Evolutionary conservation across 2,329 filamentous ascomycete species (phyloP), one percentile per base, ranked within the genome.

Genomic region (Colletotrichum lindemuthianum): DNA sequence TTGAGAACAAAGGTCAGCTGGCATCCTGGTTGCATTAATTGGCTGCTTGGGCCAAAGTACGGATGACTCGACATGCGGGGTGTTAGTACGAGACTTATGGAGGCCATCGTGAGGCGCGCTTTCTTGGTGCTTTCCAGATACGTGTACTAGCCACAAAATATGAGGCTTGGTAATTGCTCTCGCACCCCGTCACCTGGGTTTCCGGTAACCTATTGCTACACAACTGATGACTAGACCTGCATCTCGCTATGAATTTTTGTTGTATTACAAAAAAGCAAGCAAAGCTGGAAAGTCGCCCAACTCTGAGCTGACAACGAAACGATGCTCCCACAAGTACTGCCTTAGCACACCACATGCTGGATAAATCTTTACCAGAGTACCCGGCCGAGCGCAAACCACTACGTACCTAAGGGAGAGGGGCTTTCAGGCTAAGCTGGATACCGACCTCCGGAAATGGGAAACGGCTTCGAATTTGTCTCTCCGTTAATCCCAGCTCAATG

Each of bases 361-460:
- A 13, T 64, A 66, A 66, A 64, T 32, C 13, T 44, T 66, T 40
- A 64, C 3, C 63, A 65, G 63, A 63, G 63, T 61, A 61, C 16
- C 50, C 4, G 36, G 15, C 32, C 43, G 33, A 48, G 41, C 49
- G 39, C 39, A 40, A 41, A 37, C 34, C n/a, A n/a, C n/a, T n/a
- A n/a, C n/a, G n/a, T n/a, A n/a, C n/a, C n/a, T 34, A 48, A 59
- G 60, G 48, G 60, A 52, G 56, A 60, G 60, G 60, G 60, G 60
- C 45, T 24, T 24, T 24, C 24, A 24, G 24, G 24, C 24, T 24
- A 24, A 24, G 24, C 24, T 24, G 24, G 24, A 24, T 24, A 16
- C 39, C 57, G 12, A 55, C 37, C 15, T 33, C 44, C 33, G 57
- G 56, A 40, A 54, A 48, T 50, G 56, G 50, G 44, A 45, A 60